These are phyloP conservation scores for Saxispiralis lemnorum DNA, from an alignment of 495 filamentous ascomycete genomes.

Conservation along the genomic window DNA sequence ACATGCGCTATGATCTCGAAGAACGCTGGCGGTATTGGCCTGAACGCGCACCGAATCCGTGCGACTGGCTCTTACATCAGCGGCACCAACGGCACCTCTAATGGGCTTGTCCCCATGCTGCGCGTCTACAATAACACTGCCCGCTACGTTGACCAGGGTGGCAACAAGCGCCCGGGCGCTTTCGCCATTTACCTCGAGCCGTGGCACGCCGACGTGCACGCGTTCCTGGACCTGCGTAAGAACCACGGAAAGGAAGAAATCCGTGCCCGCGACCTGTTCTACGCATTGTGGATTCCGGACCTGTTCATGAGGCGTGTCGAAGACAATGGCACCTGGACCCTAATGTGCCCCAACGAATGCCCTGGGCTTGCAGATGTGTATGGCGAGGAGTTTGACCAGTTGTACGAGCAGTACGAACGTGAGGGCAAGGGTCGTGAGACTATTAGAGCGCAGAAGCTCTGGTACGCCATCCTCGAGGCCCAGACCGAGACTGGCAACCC, in stretches of 20 bases:
- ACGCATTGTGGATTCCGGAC: conserved; percentile 94
- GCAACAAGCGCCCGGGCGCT: conserved; percentile 95
- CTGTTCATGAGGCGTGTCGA: conserved; percentile 99
- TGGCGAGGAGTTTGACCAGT: conserved; percentile 87
- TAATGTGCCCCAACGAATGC: conserved; percentile 93
- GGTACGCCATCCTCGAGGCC: conserved; percentile 93
- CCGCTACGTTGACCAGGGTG: conserved; percentile 94
- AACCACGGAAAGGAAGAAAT: conserved; percentile 98
- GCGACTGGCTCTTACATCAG: conserved; percentile 94
- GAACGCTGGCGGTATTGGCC: conserved; percentile 90
- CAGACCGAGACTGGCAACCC: conserved; percentile 98
- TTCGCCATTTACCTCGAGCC: conserved; percentile 99
- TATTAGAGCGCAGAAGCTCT: conserved; percentile 94
- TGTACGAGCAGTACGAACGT: conserved; percentile 85
- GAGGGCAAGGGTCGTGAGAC: conserved; percentile 78
- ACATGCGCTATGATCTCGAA: conserved; percentile 99
- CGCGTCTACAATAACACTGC: conserved; percentile 98
- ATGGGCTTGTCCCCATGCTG: conserved; percentile 94
- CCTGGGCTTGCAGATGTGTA: conserved; percentile 90
- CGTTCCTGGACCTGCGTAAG: conserved; percentile 93
- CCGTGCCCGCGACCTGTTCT: conserved; percentile 92
- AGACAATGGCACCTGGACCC: conserved; percentile 83
- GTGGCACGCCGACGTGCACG: conserved; percentile 95
- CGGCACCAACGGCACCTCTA: conserved; percentile 92
- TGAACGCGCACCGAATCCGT: conserved; percentile 90